A percentile compares a stretch with the other conserved stretches of the same genome.
Conservation (phyloP, 129 eudicot species). For the Rutidosis leptorrhynchoides region DNA sequence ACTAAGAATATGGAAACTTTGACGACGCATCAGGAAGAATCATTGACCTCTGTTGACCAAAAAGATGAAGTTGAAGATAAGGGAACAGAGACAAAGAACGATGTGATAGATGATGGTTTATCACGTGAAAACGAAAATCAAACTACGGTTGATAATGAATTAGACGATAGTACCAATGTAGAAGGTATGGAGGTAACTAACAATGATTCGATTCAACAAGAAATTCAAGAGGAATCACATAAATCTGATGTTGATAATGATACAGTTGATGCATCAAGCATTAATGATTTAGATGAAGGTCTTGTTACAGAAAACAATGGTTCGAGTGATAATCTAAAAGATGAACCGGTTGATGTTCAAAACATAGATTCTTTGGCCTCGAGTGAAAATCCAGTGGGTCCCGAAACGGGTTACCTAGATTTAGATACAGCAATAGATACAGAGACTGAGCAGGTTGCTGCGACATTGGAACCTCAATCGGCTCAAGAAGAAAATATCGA, state of each 20-base stretch:
- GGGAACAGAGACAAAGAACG: constrained; percentile 29
- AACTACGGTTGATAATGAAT: constrained; percentile 29
- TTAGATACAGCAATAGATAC: constrained; percentile 33
- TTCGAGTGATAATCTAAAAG: constrained; percentile 25
- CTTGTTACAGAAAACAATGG: constrained; percentile 36
- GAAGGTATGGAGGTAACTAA: constrained; percentile 28
- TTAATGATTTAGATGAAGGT: constrained; percentile 30
- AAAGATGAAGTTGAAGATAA: constrained; percentile 39
- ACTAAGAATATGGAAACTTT: constrained; percentile 57
- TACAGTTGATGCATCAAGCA: constrained; percentile 34
- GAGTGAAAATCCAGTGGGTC: constrained; percentile 27
- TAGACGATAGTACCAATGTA: constrained; percentile 23
- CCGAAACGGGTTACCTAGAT: constrained; percentile 33
- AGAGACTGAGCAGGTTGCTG: constrained; percentile 24
- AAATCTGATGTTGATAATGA: constrained; percentile 35
- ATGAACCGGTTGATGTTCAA: constrained; percentile 18
- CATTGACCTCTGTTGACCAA: constrained; percentile 48
- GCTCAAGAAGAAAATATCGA: constrained; percentile 29
- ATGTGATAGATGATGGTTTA: constrained; percentile 28
- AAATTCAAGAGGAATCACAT: constrained; percentile 42
- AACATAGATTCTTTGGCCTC: constrained; percentile 20
- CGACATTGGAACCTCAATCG: constrained; percentile 36
- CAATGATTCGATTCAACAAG: constrained; percentile 30
- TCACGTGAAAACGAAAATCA: constrained; percentile 39
- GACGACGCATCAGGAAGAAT: constrained; percentile 56